A percentile compares a stretch with the other conserved stretches of the same genome.
Evolutionary conservation across 176 grass and related monocot species (phyloP).

Genomic region (Triticum monococcum): DNA sequence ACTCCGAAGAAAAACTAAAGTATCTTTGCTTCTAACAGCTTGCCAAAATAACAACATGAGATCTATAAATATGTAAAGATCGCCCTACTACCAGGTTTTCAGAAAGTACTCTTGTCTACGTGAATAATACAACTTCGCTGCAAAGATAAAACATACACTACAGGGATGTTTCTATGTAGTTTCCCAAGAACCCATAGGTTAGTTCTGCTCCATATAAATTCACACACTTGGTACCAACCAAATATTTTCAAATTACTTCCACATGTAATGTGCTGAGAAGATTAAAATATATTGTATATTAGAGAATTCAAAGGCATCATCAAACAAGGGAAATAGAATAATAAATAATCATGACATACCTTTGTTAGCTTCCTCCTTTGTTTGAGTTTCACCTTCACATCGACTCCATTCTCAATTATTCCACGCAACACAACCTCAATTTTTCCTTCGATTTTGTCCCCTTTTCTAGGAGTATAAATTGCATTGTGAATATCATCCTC

Average conservation of each 20-base stretch:
- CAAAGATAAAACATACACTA: background rate
- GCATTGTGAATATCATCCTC: constrained; percentile 81
- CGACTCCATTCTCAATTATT: constrained; percentile 64
- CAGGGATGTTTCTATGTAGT: background rate
- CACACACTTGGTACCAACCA: background rate
- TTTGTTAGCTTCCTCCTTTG: constrained; percentile 39
- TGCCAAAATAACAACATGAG: background rate
- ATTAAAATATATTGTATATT: background rate
- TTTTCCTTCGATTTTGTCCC: constrained; percentile 81
- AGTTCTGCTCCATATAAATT: background rate
- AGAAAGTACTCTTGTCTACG: background rate
- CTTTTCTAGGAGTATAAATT: constrained; percentile 73
- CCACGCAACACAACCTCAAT: constrained; percentile 54
- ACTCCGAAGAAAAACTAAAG: background rate
- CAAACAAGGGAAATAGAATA: background rate
- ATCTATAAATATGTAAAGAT: background rate
- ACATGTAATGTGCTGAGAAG: background rate
- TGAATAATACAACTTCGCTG: background rate
- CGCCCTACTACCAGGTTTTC: background rate
- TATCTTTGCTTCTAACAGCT: background rate
- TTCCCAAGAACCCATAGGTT: background rate
- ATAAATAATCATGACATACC: constrained; percentile 13
- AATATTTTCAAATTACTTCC: background rate
- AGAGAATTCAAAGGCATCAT: background rate
- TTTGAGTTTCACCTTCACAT: constrained; percentile 82